Evolutionary conservation across 2,329 filamentous ascomycete species (phyloP), one percentile per base, ranked within the genome.

Genomic region (Penicillium fuscoglaucum): DNA sequence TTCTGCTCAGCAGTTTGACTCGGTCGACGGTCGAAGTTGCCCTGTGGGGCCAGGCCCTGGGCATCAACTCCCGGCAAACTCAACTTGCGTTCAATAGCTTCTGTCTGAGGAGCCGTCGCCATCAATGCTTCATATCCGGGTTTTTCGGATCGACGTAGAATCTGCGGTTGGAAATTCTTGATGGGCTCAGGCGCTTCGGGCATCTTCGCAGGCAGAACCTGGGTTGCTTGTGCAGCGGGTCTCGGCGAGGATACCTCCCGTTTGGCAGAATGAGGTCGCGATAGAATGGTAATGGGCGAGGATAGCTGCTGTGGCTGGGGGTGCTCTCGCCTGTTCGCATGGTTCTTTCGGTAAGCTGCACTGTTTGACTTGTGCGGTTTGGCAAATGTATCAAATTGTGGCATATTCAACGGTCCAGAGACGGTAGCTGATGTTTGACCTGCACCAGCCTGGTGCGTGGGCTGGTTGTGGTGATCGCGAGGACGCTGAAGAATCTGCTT

Each of bases 111-210:
- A 5, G 56, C 24, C 21, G 52, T 43, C 26, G 52, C 53, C 58
- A 74, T 61, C 57, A 69, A 58, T 21, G 61, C 65, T 26, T 75
- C 70, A 26, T 72, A 62, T 31, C 70, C 71, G 6, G 62, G 60
- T 56, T 72, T 79, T 50, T 79, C 76, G 28, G 81, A 80, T 4
- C 82, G 80, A 60, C 81, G 82, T 19, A 84, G 67, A 28, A 84
- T 83, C 55, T 83, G 80, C 9, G 82, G 82, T 57, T 83, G 81
- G 61, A 83, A 84, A 13, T 77, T 72, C 62, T 79, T 83, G 13
- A 72, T 60, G 12, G 71, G 65, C 48, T 75, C 70, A 13, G 70
- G 68, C n/a, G 71, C 62, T 53, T 70, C 68, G 70, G 48, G 57
- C 45, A 31, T 55, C 52, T 44, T 60, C 59, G 46, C 26, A 46